Percentiles rank a stretch among this genome's conserved stretches.
phyloP scores from a whole-genome alignment of 306 rosid genomes.

The Gleditsia sinensis region DNA sequence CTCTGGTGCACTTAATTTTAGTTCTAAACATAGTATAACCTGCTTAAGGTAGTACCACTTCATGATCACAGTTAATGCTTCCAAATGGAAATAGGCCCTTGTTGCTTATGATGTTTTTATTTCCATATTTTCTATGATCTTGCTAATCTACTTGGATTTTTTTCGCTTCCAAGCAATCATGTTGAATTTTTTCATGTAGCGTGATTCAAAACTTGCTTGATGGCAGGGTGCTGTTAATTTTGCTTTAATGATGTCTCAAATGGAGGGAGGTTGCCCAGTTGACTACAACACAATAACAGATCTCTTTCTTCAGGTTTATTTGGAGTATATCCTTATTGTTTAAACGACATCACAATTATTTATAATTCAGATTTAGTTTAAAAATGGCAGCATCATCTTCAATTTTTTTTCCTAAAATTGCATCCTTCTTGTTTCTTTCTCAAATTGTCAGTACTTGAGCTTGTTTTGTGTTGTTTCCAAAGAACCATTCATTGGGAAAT shows the following conservation, averaged over 20 bases:
- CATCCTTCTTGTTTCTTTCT: neutral
- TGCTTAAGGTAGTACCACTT: conserved; percentile 28
- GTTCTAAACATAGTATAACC: conserved; percentile 13
- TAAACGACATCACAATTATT: neutral
- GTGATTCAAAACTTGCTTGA: conserved; percentile 27
- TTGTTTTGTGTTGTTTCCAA: neutral
- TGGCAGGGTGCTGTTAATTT: conserved; percentile 95
- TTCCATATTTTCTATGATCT: conserved; percentile 10
- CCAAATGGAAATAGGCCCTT: conserved; percentile 24
- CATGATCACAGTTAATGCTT: conserved; percentile 12
- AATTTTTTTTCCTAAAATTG: neutral
- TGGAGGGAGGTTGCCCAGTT: conserved; percentile 97
- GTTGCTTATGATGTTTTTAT: conserved; percentile 28
- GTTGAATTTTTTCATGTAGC: neutral
- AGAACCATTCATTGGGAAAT: neutral
- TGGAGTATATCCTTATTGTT: conserved; percentile 21
- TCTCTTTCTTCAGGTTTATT: conserved; percentile 92
- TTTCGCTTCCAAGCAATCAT: neutral
- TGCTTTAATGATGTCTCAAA: conserved; percentile 98
- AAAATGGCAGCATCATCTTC: neutral
- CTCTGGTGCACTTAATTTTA: conserved; percentile 19
- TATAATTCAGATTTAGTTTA: conserved; percentile 3
- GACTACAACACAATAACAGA: conserved; percentile 95
- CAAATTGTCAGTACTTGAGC: no score
- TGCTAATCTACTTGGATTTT: neutral